Base-by-base conservation (phyloP, 345 rosid species). In the Aegle marmelos region DNA sequence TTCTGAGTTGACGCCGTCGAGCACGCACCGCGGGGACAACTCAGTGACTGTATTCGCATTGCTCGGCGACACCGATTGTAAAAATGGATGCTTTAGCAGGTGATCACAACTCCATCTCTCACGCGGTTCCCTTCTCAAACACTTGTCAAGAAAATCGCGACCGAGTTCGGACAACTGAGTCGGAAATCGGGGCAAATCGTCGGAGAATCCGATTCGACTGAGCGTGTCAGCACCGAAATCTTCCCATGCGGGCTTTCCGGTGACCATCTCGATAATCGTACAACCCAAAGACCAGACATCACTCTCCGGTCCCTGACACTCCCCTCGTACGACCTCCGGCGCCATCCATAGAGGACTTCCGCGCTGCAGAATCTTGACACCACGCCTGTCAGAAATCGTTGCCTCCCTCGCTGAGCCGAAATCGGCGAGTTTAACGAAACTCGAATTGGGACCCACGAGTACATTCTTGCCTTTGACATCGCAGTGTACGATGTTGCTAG, bases 301-400 rank as follows among this genome's bases (percentile, higher is more conserved):
- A 63, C 98, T 91, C 73, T 90, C 88, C 77, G 94, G 90, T 37
- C 96, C 94, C 82, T 88, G 96, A 25, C 31, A 84, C 82, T 91
- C 93, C 6, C 89, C 66, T 59, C 94, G 84, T 2, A 93, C 66
- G 74, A 91, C 98, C 87, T 93, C 98, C 77, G 98, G 98, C 28
- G 98, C 98, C 96, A 93, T 93, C 98, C 96, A 93, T 14, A 93
- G 85, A 16, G 98, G 98, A 57, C 96, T 93, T 78, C 98, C 98
- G 45, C 96, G 94, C 33, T 93, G 92, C 79, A 71, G 11, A 53
- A 74, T 25, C 10, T 14, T 16, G 5, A n/a, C 34, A 11, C 30
- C 72, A 25, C 66, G 58, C 10, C 60, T 57, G 1, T 61, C 78
- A 3, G 34, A 74, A 1, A 76, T 7, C 56, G 22, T 50, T 22